Evolutionary conservation across 2,329 filamentous ascomycete species (phyloP), one percentile per base, ranked within the genome.

Genomic region (Aureobasidium zeae): DNA sequence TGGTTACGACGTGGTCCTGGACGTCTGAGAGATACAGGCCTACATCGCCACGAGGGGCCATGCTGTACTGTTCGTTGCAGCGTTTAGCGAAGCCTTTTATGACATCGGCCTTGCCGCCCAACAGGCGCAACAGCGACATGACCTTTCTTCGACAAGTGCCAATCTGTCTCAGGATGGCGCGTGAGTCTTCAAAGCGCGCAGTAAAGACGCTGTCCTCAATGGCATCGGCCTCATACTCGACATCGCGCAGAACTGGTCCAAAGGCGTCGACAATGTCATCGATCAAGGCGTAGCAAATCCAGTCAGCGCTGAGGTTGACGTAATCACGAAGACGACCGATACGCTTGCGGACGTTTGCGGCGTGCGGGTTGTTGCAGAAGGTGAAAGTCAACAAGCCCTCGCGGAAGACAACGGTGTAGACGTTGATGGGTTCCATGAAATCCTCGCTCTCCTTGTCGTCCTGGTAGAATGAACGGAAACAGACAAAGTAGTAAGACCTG

Each of bases 191-290:
- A 35, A 85, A 79, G 29, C 88, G 83, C 33, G 88, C 86, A 46
- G 91, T 81, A 59, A 96, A 96, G 37, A 98, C 88, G 45, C 88
- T 83, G 53, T 98, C 91, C 62, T 98, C 91, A 48, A 98, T 95
- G 9, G 77, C 76, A 60, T 98, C 91, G 1, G 89, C 88, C 56
- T 94, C 86, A 13, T 78, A 65, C 65, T 98, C 91, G 39, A 94
- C 82, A 44, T 85, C 81, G 45, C 79, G 80, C 51, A 98, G 94
- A 21, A 87, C 80, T 11, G 89, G 89, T 0, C 84, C 88, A 57
- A 96, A 98, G 16, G 79, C 86, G 67, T 98, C 91, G 48, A 96
- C 91, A 58, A 98, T 98, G 59, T 98, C 86, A 63, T 98, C 91
- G 60, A 98, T 96, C 58, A 98, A 74, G 31, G 91, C 91, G 60